Evolutionary conservation across 2,329 filamentous ascomycete species (phyloP).

Genomic region (Pseudocercospora ulei): DNA sequence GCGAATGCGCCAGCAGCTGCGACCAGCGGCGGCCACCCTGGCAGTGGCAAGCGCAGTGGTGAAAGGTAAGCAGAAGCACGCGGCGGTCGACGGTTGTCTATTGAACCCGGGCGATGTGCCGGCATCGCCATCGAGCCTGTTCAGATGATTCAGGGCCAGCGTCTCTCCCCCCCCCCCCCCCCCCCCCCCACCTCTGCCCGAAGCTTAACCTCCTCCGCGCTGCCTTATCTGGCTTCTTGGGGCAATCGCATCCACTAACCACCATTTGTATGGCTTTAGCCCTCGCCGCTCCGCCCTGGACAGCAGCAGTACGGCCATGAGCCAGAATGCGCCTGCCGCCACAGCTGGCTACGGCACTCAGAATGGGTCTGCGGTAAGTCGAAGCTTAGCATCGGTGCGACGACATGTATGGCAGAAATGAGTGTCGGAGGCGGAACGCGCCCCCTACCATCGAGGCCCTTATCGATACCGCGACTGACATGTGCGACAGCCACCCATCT

Average conservation of each 20-base stretch:
- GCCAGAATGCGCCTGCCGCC: slow-evolving; percentile 55
- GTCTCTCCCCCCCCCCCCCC: neutral
- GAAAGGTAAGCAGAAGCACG: slow-evolving; percentile 11
- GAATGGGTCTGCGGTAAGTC: slow-evolving; percentile 50
- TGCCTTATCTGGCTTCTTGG: slow-evolving; percentile 3
- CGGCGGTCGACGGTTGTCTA: neutral
- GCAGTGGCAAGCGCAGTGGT: slow-evolving; percentile 9
- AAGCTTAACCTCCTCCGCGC: slow-evolving; percentile 2
- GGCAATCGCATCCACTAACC: neutral
- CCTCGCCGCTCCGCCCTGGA: slow-evolving; percentile 27
- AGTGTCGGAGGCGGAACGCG: neutral
- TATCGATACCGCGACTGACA: slow-evolving; percentile 19
- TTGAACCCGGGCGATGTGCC: too few relatives aligned
- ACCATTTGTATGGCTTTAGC: slow-evolving; percentile 17
- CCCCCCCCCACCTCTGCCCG: neutral
- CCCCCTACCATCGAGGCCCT: neutral
- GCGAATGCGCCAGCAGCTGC: slow-evolving; percentile 23
- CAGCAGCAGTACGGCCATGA: slow-evolving; percentile 30
- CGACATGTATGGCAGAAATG: neutral
- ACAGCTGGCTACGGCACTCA: slow-evolving; percentile 51
- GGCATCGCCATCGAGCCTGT: slow-evolving; percentile 1
- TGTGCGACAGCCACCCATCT: slow-evolving; percentile 71
- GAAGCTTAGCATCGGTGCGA: neutral
- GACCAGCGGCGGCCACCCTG: slow-evolving; percentile 12
- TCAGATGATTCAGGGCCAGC: slow-evolving; percentile 2